phyloP scores from a whole-genome alignment of 1,284 basidiomycete genomes.

The Athelia sp. region DNA sequence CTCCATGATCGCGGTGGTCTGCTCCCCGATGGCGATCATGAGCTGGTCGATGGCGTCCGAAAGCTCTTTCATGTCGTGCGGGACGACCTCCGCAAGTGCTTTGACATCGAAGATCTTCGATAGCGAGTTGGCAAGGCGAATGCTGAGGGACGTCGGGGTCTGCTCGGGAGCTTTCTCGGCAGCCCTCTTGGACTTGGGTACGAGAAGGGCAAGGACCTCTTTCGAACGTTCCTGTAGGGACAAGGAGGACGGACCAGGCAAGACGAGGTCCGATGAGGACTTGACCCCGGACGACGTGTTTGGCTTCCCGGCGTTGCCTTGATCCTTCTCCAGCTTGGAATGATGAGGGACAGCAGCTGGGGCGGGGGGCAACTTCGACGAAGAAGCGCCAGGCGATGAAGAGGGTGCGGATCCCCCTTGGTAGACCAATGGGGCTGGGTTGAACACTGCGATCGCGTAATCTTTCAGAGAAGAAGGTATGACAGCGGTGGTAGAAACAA shows the following conservation, averaged over 20 bases:
- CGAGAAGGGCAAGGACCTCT: slow-evolving; percentile 10
- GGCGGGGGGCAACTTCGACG: neutral
- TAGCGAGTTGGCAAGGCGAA: slow-evolving; percentile 41
- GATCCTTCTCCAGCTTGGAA: neutral
- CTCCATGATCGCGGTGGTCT: slow-evolving; percentile 38
- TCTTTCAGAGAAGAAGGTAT: slow-evolving; percentile 48
- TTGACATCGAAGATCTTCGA: slow-evolving; percentile 47
- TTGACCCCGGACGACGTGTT: slow-evolving; percentile 28
- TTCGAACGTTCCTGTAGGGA: slow-evolving; percentile 22
- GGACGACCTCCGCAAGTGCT: slow-evolving; percentile 35
- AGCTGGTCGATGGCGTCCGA: slow-evolving; percentile 60
- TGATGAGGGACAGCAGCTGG: neutral
- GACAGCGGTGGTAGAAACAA: slow-evolving; percentile 26
- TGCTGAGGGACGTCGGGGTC: slow-evolving; percentile 31
- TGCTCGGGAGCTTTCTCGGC: slow-evolving; percentile 16
- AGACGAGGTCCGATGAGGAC: slow-evolving; percentile 31
- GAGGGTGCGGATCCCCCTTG: slow-evolving; percentile 26
- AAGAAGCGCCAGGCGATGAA: slow-evolving; percentile 10
- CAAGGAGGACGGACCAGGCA: slow-evolving; percentile 28
- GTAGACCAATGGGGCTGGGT: slow-evolving; percentile 34
- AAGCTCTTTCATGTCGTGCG: slow-evolving; percentile 52
- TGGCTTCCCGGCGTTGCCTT: slow-evolving; percentile 12
- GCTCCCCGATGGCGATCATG: slow-evolving; percentile 40
- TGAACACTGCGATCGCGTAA: slow-evolving; percentile 50
- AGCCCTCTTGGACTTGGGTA: slow-evolving; percentile 10